Base-by-base conservation (phyloP, 164 flowering plant species). In the Paratinospora sagittata region DNA sequence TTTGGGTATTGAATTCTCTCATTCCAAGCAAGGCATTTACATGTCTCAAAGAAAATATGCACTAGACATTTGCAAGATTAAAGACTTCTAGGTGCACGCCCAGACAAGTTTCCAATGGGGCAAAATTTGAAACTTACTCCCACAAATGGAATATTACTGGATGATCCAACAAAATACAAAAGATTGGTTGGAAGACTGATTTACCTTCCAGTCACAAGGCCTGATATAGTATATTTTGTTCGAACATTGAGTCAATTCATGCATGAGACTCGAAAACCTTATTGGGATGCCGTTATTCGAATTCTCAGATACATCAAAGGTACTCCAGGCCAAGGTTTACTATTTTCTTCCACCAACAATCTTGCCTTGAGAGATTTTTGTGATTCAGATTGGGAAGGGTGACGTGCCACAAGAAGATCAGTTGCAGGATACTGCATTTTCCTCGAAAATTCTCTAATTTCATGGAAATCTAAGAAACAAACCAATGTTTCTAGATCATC, bases 21-120 rank as follows among this genome's bases (percentile, higher is more conserved):
- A 21, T 16, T 68, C 39, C 62, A 49, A 47, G 39, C 26, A 67
- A 67, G 55, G 30, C 0, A 49, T 68, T 27, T 47, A 26, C 11
- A 68, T 68, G 23, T 68, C 71, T 26, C 71, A 47, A 68, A 26
- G 71, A 27, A 68, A 49, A 52, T 68, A 68, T 52, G 39, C 60
- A 13, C 27, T 52, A 27, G 71, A 68, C 12, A 49, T 68, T 47
- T 68, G 14, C 4, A 68, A 47, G 71, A 68, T 68, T 27, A 14
- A 47, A 17, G 60, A 9, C 17, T 68, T 6, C 27, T 47, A 1
- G 60, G 61, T 8, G 57, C 19, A 21, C 36, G 60, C 0, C 58
- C 58, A n/a, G 12, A 7, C 19, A 13, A 43, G 12, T 45, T 67
- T 45, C 58, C 70, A 8, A 68, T 68, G 70, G 60, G 45, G 12